Conservation (phyloP, 768 basidiomycete species). For the Boletus sp. region DNA sequence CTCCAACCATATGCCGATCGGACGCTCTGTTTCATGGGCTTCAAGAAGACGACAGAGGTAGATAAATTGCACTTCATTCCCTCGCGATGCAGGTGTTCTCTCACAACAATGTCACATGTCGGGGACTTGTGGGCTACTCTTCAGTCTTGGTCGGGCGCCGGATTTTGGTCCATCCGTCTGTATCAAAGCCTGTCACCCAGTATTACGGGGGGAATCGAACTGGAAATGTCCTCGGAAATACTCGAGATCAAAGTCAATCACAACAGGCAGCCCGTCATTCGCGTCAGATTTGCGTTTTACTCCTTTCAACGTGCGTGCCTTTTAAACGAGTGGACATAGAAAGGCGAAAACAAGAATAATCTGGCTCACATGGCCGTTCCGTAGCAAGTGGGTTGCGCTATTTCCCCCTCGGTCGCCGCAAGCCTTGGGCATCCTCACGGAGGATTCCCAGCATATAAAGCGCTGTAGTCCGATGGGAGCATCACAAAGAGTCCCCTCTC, state of each 20-base stretch:
- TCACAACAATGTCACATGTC: constrained; percentile 10
- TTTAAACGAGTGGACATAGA: neutral
- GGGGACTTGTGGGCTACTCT: neutral
- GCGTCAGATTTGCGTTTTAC: neutral
- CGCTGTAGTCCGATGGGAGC: neutral
- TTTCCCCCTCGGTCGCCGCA: constrained; percentile 11
- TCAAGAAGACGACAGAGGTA: neutral
- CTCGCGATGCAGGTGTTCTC: neutral
- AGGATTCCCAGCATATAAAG: constrained; percentile 16
- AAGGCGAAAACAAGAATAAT: constrained; percentile 13
- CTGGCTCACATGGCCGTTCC: constrained; percentile 12
- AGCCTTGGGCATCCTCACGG: no score
- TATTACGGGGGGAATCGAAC: neutral
- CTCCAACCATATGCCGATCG: neutral
- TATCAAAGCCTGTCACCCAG: neutral
- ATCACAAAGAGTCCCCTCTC: neutral
- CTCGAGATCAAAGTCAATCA: neutral
- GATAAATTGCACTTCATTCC: neutral
- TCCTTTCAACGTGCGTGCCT: neutral
- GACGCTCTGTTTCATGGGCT: neutral
- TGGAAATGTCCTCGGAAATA: neutral
- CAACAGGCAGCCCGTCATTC: neutral
- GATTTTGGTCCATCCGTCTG: neutral
- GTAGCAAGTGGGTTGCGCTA: constrained; percentile 16
- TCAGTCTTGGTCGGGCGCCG: neutral